Evolutionary conservation across 176 grass and related monocot genomes (phyloP).

Genomic region (Neostapfia colusana): DNA sequence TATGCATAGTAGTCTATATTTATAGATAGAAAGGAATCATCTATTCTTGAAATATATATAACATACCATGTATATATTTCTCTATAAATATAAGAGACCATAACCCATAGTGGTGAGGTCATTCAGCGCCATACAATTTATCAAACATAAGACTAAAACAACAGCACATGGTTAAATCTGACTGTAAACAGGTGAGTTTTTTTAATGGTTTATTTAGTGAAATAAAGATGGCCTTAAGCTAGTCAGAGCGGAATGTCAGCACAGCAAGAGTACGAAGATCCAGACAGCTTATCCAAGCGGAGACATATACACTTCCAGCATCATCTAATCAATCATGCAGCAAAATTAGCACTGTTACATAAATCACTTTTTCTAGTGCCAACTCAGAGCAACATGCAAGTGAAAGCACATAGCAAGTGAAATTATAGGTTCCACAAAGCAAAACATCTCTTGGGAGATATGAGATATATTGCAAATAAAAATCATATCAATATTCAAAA

Average conservation of each 20-base stretch:
- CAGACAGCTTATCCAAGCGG: slow-evolving; percentile 73
- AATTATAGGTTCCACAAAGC: not conserved
- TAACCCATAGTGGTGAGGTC: too few species aligned
- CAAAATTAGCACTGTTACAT: not conserved
- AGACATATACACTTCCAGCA: slow-evolving; percentile 49
- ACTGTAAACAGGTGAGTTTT: not conserved
- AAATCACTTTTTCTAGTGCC: not conserved
- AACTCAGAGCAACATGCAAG: not conserved
- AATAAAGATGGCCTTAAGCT: slow-evolving; percentile 65
- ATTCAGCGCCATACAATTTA: too few species aligned
- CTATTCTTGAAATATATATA: too few species aligned
- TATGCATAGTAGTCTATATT: too few species aligned
- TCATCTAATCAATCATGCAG: slow-evolving; percentile 28
- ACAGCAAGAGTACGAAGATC: slow-evolving; percentile 68
- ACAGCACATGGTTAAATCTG: not conserved
- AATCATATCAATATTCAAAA: not conserved
- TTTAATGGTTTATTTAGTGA: not conserved
- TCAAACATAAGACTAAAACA: slow-evolving; percentile 9
- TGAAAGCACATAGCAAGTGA: not conserved
- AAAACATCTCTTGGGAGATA: not conserved
- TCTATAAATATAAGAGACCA: too few species aligned
- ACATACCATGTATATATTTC: too few species aligned
- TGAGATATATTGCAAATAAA: not conserved
- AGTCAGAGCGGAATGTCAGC: slow-evolving; percentile 72
- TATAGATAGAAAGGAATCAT: too few species aligned